Percentiles rank a stretch among this genome's conserved stretches.
These are phyloP conservation scores for Ophioceras dolichostomum DNA, from an alignment of 2,329 filamentous ascomycete species.

Conservation along the genomic window DNA sequence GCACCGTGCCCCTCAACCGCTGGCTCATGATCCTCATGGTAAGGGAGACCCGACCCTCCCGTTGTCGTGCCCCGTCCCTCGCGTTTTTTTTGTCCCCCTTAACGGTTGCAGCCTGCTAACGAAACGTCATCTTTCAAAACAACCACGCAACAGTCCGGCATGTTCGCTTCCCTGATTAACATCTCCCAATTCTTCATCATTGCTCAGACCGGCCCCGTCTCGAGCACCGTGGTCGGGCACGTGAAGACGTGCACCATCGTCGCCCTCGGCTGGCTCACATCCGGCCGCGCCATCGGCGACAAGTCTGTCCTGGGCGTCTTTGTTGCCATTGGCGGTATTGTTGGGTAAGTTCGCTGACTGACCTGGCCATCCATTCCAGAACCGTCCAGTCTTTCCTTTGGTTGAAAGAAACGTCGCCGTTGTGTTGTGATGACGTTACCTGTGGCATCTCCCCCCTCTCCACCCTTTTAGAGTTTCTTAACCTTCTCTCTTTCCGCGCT, in stretches of 20 bases:
- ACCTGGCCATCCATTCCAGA: too few species aligned
- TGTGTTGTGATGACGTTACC: too few species aligned
- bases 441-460: too few species aligned
- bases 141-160: constrained; percentile 34
- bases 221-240: constrained; percentile 54
- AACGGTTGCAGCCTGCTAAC: too few species aligned
- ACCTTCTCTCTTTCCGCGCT: too few species aligned
- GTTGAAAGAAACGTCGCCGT: too few species aligned
- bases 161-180: constrained; percentile 53
- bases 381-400: too few species aligned
- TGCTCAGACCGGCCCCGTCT: constrained; percentile 48
- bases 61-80: not conserved
- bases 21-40: constrained; percentile 50
- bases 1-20: constrained; percentile 32
- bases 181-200: constrained; percentile 52
- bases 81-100: too few species aligned
- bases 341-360: constrained; percentile 31
- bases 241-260: constrained; percentile 55
- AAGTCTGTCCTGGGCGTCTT: constrained; percentile 42
- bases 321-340: constrained; percentile 43
- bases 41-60: constrained; percentile 11
- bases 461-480: too few species aligned
- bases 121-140: not conserved
- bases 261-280: constrained; percentile 47
- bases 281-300: constrained; percentile 41